Evolutionary conservation across 148 eudicot species (phyloP).

Genomic region (Pharnaceum exiguum): DNA sequence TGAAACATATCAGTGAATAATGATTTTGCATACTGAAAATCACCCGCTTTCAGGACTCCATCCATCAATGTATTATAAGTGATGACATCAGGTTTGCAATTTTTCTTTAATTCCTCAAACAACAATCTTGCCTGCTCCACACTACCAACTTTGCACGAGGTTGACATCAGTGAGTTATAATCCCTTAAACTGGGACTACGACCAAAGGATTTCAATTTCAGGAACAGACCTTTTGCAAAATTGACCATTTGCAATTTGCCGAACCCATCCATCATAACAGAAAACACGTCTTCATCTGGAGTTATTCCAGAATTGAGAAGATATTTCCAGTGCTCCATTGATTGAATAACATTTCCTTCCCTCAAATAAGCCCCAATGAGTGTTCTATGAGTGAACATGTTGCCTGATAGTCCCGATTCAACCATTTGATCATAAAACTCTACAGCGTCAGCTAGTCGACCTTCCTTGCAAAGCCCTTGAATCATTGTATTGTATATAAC

Average conservation of each 20-base stretch:
- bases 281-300: slow-evolving; percentile 44
- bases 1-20: slow-evolving; percentile 51
- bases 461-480: slow-evolving; percentile 54
- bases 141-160: slow-evolving; percentile 57
- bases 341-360: slow-evolving; percentile 35
- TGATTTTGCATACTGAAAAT: slow-evolving; percentile 42
- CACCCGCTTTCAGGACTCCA: slow-evolving; percentile 47
- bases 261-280: slow-evolving; percentile 58
- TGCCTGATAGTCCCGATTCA: slow-evolving; percentile 18
- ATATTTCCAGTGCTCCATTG: slow-evolving; percentile 54
- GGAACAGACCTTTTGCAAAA: slow-evolving; percentile 76
- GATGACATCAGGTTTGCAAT: slow-evolving; percentile 43
- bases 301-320: slow-evolving; percentile 23
- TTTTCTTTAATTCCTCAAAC: slow-evolving; percentile 47
- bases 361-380: slow-evolving; percentile 53
- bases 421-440: slow-evolving; percentile 37
- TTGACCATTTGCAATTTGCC: slow-evolving; percentile 52
- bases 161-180: slow-evolving; percentile 55
- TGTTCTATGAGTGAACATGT: slow-evolving; percentile 34
- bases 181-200: slow-evolving; percentile 30
- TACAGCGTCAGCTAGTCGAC: slow-evolving; percentile 42
- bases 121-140: slow-evolving; percentile 54
- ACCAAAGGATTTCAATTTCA: slow-evolving; percentile 39
- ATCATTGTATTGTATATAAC: slow-evolving; percentile 38
- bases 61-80: slow-evolving; percentile 55